phyloP scores from a whole-genome alignment of 2,329 filamentous ascomycete species.

The Aspergillus sp. region DNA sequence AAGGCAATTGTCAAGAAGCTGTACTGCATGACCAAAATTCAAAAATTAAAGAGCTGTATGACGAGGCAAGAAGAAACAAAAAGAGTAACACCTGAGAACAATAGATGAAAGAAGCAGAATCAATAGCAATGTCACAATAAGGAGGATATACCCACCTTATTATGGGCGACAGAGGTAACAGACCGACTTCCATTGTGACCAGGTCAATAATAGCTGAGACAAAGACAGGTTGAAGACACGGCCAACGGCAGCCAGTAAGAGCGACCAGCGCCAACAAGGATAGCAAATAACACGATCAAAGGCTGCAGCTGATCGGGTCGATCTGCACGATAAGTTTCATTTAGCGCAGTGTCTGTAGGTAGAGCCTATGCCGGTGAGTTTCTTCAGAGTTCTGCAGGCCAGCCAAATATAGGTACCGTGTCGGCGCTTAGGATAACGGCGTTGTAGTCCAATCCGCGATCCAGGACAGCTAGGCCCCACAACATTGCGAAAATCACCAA shows the following conservation, averaged over 20 bases:
- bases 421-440: constrained; percentile 31
- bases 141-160: constrained; percentile 5
- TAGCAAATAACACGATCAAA: not conserved
- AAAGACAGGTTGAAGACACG: constrained; percentile 4
- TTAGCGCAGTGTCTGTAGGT: constrained; percentile 17
- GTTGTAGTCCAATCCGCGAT: constrained; percentile 27
- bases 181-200: constrained; percentile 1
- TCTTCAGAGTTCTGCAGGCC: constrained; percentile 22
- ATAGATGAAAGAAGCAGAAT: constrained; percentile 10
- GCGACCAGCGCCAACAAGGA: constrained; percentile 1
- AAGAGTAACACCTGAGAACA: constrained; percentile 20
- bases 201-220: not conserved
- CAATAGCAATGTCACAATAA: not conserved
- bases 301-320: not conserved
- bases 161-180: constrained; percentile 3
- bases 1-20: constrained; percentile 15
- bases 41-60: constrained; percentile 10
- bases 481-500: constrained; percentile 5
- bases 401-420: constrained; percentile 29
- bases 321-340: constrained; percentile 27
- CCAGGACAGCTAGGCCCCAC: not conserved
- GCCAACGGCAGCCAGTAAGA: constrained; percentile 5
- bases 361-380: constrained; percentile 17
- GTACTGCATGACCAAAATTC: constrained; percentile 19
- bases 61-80: constrained; percentile 15